Conservation (phyloP, 805 yeast species). For the Phaffomyces thermotolerans region DNA sequence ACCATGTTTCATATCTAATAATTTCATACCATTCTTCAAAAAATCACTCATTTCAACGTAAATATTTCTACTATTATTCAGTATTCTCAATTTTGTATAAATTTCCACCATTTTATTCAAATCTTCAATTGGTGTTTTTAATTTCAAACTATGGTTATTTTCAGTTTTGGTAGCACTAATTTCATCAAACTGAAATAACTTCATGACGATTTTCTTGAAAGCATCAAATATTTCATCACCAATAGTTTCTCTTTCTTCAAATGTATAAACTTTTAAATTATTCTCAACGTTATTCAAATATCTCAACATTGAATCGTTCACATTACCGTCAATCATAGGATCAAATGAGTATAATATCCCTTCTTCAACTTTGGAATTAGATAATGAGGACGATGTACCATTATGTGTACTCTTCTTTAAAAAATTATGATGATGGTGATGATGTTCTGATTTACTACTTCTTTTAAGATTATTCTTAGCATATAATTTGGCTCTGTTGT, state of each 20-base stretch:
- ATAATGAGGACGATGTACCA: conserved; percentile 29
- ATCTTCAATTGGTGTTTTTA: conserved; percentile 51
- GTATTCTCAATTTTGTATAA: conserved; percentile 32
- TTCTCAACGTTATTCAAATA: conserved; percentile 25
- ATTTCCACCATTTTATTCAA: conserved; percentile 40
- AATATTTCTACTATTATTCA: conserved; percentile 28
- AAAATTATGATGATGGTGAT: conserved; percentile 16
- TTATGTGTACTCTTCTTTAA: conserved; percentile 17
- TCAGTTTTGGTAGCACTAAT: conserved; percentile 16
- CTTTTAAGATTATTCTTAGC: conserved; percentile 20
- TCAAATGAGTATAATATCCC: conserved; percentile 32
- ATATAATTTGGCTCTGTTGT: conserved; percentile 20
- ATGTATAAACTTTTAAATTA: conserved; percentile 22
- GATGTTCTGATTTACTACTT: conserved; percentile 1
- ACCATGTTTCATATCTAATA: conserved; percentile 19
- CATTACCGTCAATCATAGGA: conserved; percentile 22
- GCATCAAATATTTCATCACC: conserved; percentile 47
- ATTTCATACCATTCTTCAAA: conserved; percentile 36
- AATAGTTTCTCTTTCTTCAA: conserved; percentile 31
- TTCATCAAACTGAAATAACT: conserved; percentile 36
- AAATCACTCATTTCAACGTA: conserved; percentile 41
- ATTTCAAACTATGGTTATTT: conserved; percentile 7
- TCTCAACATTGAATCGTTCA: conserved; percentile 23
- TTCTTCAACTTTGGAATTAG: conserved; percentile 30
- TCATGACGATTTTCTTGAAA: conserved; percentile 34